These are phyloP conservation scores for Cutaneotrichosporon sp. DNA, from an alignment of 1,284 basidiomycete genomes.

Conservation along the genomic window DNA sequence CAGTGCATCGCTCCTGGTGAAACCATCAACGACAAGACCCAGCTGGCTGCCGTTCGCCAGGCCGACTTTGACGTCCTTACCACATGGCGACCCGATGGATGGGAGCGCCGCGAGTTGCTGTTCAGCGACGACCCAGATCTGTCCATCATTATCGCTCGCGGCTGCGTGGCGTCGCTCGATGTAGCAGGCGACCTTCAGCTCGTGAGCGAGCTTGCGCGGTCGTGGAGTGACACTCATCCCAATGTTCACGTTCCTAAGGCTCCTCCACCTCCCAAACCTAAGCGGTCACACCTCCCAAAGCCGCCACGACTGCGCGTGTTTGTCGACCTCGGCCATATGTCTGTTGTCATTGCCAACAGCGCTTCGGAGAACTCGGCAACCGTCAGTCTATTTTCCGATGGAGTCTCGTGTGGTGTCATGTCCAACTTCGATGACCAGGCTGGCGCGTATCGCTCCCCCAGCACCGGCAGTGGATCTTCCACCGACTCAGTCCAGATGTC, in stretches of 20 bases:
- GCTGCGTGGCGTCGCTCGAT: slow-evolving; percentile 33
- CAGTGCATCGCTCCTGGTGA: slow-evolving; percentile 36
- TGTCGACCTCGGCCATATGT: slow-evolving; percentile 35
- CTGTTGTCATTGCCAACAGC: slow-evolving; percentile 28
- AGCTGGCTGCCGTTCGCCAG: slow-evolving; percentile 32
- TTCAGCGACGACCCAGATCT: slow-evolving; percentile 42
- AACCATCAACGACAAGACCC: slow-evolving; percentile 22
- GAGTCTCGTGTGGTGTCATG: slow-evolving; percentile 15
- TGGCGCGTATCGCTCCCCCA: not conserved
- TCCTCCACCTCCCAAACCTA: not conserved
- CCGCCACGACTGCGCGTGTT: slow-evolving; percentile 32
- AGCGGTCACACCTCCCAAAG: not conserved
- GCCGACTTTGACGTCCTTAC: slow-evolving; percentile 36
- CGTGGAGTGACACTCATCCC: slow-evolving; percentile 21
- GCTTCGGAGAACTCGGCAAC: slow-evolving; percentile 31
- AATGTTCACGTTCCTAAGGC: slow-evolving; percentile 1
- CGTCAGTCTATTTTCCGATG: slow-evolving; percentile 31
- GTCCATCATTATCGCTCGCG: slow-evolving; percentile 28
- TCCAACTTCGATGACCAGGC: not conserved
- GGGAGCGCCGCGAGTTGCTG: slow-evolving; percentile 33
- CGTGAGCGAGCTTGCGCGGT: slow-evolving; percentile 26
- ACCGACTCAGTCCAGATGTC: not conserved
- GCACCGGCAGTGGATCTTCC: not conserved
- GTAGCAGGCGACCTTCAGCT: slow-evolving; percentile 36
- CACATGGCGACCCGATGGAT: slow-evolving; percentile 38